Base-by-base conservation (phyloP, 2,329 filamentous ascomycete genomes). In the Thielaviopsis ethacetica region DNA sequence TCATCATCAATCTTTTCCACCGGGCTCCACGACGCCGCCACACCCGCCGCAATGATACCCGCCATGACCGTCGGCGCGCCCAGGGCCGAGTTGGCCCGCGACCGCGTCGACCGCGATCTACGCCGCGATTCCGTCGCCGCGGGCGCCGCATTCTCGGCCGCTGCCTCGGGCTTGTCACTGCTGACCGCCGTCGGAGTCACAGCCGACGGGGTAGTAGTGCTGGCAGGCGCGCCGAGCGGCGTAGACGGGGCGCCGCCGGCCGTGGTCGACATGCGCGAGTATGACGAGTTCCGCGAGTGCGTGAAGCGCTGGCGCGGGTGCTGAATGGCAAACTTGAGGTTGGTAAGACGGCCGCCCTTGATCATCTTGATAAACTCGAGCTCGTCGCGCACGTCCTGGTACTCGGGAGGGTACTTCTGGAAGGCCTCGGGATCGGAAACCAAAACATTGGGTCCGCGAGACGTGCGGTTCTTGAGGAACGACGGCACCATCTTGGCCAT, bases 331-430 rank as follows among this genome's bases (percentile, higher is more conserved):
- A 89, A 91, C 71, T 84, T 88, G 64, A 94, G 75, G 67, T 86
- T 85, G 73, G 89, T 91, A 61, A 94, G 72, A 62, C 88, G 85
- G 47, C 88, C 88, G 64, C 88, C 88, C 72, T 87, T 89, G 71
- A 91, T 79, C 64, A 78, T 83, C 72, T 86, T 86, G 66, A 93
- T 77, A 73, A 89, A 93, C 59, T 83, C 81, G 53, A 94, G 82
- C 69, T 93, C 87, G 66, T 91, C 84, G 49, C 85, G 81, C 64
- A 94, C 82, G 63, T 91, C 86, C 50, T 81, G 78, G 56, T 93
- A 75, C 1, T 84, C 82, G 62, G 83, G 77, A 22, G 87, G 88
- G 74, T 87, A 91, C 65, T 78, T 73, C 62, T 77, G 73, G 72
- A 84, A 85, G 60, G 76, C 72, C 63, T 84, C 81, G 63, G 85